Evolutionary conservation across 2,329 filamentous ascomycete species (phyloP).

Genomic region (Microcyclosporella mali): DNA sequence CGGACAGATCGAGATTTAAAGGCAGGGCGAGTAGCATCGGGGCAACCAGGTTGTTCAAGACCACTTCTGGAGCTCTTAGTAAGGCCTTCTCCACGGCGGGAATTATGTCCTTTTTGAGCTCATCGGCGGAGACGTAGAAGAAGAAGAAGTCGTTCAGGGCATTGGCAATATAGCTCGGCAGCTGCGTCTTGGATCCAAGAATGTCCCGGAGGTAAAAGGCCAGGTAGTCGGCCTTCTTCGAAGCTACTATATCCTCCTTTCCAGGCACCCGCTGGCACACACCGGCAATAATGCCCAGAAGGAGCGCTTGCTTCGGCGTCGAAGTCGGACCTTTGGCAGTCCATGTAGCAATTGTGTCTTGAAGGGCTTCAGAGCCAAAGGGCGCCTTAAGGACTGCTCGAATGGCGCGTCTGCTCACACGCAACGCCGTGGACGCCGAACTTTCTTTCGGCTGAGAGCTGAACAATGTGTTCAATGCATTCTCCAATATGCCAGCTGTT

Average conservation of each 20-base stretch:
- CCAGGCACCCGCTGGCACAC: conserved; percentile 68
- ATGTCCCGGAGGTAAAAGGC: conserved; percentile 82
- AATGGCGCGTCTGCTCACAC: conserved; percentile 72
- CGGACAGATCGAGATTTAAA: conserved; percentile 66
- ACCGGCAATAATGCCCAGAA: conserved; percentile 81
- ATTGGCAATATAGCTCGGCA: conserved; percentile 66
- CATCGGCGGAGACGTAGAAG: conserved; percentile 65
- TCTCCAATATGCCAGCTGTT: conserved; percentile 62
- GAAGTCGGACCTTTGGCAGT: conserved; percentile 61
- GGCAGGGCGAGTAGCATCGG: conserved; percentile 68
- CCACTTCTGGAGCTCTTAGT: conserved; percentile 81
- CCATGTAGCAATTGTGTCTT: conserved; percentile 58
- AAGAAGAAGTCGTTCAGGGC: conserved; percentile 77
- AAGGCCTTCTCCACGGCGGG: conserved; percentile 84
- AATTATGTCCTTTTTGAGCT: conserved; percentile 68
- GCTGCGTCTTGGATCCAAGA: conserved; percentile 65
- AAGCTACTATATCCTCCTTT: conserved; percentile 57
- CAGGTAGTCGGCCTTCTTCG: conserved; percentile 66
- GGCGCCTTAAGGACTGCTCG: conserved; percentile 63
- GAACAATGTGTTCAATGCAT: conserved; percentile 71
- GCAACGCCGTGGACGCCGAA: conserved; percentile 66
- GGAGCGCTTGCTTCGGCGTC: conserved; percentile 63
- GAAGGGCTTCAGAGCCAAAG: conserved; percentile 56
- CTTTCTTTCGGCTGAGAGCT: conserved; percentile 57
- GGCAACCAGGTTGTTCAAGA: conserved; percentile 71